These are phyloP conservation scores for Maudiozyma pseudohumilis DNA, from an alignment of 805 yeast genomes.

Conservation along the genomic window DNA sequence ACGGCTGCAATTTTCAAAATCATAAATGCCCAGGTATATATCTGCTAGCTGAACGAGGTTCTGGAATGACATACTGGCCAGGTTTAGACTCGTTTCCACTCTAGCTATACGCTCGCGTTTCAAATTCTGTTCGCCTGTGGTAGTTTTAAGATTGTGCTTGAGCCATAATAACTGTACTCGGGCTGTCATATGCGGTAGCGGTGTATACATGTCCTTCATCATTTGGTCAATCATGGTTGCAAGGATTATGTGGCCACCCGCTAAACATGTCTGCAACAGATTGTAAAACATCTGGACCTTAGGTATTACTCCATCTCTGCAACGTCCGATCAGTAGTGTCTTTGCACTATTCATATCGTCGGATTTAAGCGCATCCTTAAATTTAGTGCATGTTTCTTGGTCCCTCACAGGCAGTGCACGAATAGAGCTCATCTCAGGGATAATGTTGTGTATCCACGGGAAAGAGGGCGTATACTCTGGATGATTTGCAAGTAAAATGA, in stretches of 20 bases:
- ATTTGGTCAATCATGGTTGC: conserved; percentile 15
- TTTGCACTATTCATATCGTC: conserved; percentile 11
- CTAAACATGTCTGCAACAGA: conserved; percentile 13
- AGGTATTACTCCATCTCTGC: conserved; percentile 18
- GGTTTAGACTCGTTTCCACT: conserved; percentile 11
- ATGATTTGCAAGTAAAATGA: conserved; percentile 9
- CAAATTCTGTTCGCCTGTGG: not conserved
- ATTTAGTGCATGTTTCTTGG: conserved; percentile 9
- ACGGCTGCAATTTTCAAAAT: conserved; percentile 8
- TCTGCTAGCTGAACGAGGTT: conserved; percentile 19
- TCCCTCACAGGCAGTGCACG: conserved; percentile 2
- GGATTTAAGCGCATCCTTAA: conserved; percentile 1
- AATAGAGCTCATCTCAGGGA: not conserved
- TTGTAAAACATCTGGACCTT: conserved; percentile 14
- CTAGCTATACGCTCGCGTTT: conserved; percentile 7
- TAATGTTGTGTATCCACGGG: conserved; percentile 2
- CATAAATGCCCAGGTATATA: conserved; percentile 10
- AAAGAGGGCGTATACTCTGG: not conserved
- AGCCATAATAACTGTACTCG: conserved; percentile 20
- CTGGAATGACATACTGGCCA: conserved; percentile 11
- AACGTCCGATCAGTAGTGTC: conserved; percentile 9
- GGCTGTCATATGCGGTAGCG: conserved; percentile 10
- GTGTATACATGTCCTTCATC: conserved; percentile 8
- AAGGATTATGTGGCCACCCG: conserved; percentile 7
- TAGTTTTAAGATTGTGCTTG: conserved; percentile 4